These are phyloP conservation scores for Dalbergia cultrata DNA, from an alignment of 306 rosid species.

Conservation along the genomic window DNA sequence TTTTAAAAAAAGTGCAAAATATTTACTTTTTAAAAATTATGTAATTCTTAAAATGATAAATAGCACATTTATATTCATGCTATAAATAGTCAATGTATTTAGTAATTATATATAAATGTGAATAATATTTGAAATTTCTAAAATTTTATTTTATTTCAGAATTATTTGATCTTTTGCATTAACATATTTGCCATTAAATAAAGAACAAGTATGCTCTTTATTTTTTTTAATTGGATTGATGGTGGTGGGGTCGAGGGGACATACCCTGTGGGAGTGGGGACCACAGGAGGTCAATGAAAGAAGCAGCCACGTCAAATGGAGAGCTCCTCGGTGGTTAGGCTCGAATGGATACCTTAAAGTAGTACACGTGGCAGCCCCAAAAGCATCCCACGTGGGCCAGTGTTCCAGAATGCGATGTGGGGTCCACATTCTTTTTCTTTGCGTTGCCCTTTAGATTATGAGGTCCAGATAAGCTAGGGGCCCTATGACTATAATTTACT, in stretches of 20 bases:
- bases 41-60: too few species aligned
- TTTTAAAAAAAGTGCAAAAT: too few species aligned
- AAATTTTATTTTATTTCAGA: too few species aligned
- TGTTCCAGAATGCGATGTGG: constrained; percentile 11
- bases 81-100: too few species aligned
- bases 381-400: constrained; percentile 11
- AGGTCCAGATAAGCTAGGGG: constrained; percentile 5
- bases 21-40: too few species aligned
- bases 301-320: constrained; percentile 43
- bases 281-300: constrained; percentile 48
- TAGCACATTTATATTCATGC: too few species aligned
- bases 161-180: too few species aligned
- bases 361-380: neutral
- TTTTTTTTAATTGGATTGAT: neutral
- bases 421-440: neutral
- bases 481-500: too few species aligned
- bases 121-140: too few species aligned
- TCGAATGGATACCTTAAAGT: constrained; percentile 11
- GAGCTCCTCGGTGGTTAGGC: neutral
- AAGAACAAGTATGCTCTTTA: too few species aligned
- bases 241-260: constrained; percentile 44
- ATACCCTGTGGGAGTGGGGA: constrained; percentile 37
- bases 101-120: too few species aligned
- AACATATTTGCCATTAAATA: too few species aligned
- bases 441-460: neutral